A percentile compares a stretch with the other conserved stretches of the same genome.
phyloP scores from a whole-genome alignment of 306 rosid genomes.

The Citrullus colocynthis region DNA sequence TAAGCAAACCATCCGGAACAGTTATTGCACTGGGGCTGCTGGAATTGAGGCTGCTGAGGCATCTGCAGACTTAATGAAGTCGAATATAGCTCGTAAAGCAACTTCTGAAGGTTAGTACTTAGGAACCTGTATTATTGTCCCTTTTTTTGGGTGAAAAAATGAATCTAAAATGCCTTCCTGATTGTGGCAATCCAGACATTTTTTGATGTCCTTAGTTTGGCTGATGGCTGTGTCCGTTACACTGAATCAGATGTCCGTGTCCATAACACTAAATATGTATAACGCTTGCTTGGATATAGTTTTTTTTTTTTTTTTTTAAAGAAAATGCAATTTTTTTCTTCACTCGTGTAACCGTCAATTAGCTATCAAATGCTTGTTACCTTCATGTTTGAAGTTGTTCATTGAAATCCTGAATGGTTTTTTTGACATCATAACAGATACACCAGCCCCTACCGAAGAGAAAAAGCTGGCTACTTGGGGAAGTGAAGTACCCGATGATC shows the following conservation, averaged over 20 bases:
- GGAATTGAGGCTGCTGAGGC: conserved; percentile 51
- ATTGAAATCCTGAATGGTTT: neutral
- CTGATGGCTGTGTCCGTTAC: neutral
- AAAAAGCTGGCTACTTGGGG: conserved; percentile 56
- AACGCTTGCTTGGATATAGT: too few relatives aligned
- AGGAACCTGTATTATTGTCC: neutral
- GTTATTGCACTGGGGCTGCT: conserved; percentile 50
- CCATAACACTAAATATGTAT: too few relatives aligned
- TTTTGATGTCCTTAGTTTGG: neutral
- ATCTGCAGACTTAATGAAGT: conserved; percentile 36
- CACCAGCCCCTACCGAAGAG: conserved; percentile 30
- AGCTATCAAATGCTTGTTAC: too few relatives aligned
- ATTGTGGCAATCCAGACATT: neutral
- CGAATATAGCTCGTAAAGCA: conserved; percentile 47
- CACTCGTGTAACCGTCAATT: too few relatives aligned
- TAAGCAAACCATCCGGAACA: conserved; percentile 34
- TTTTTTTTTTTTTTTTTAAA: too few relatives aligned
- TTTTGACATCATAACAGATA: conserved; percentile 17
- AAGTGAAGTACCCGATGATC: conserved; percentile 51
- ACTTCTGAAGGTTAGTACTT: conserved; percentile 32
- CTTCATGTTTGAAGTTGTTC: too few relatives aligned
- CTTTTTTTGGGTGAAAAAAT: neutral
- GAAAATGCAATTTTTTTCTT: neutral
- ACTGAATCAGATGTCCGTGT: too few relatives aligned
- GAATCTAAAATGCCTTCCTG: neutral